Evolutionary conservation across 192 early-diverging fungal species (phyloP).

Genomic region (Diversispora epigaea): DNA sequence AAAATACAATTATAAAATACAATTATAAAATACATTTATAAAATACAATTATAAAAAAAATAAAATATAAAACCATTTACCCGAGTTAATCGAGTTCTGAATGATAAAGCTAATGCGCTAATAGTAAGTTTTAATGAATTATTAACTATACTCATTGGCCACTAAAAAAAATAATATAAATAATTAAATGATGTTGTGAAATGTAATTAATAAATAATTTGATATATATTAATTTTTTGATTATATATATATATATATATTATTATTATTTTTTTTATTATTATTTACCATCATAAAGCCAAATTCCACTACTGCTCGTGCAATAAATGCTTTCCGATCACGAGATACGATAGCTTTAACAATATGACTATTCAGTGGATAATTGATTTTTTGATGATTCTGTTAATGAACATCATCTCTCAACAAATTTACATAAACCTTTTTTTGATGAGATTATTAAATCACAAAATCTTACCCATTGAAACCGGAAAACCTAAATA

Average conservation of each 20-base stretch:
- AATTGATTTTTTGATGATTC: neutral
- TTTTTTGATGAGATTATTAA: too few species aligned
- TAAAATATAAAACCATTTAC: too few species aligned
- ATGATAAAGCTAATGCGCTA: slow-evolving; percentile 54
- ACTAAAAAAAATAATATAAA: slow-evolving; percentile 37
- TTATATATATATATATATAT: neutral
- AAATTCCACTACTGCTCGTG: slow-evolving; percentile 63
- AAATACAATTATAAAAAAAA: too few species aligned
- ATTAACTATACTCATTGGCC: slow-evolving; percentile 65
- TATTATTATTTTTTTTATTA: neutral
- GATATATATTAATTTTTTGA: neutral
- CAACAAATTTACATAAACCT: too few species aligned
- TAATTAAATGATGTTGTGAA: neutral
- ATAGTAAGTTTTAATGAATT: slow-evolving; percentile 62
- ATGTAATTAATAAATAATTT: neutral
- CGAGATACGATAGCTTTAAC: slow-evolving; percentile 77
- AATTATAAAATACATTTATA: too few species aligned
- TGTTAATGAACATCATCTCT: too few species aligned
- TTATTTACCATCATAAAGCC: slow-evolving; percentile 60
- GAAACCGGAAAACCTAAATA: slow-evolving; percentile 52
- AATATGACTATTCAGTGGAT: slow-evolving; percentile 53
- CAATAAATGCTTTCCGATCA: slow-evolving; percentile 58
- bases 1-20: neutral
- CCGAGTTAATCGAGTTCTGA: slow-evolving; percentile 58
- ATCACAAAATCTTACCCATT: slow-evolving; percentile 42